Percentiles rank a stretch among this genome's conserved stretches.
Evolutionary conservation across 345 rosid genomes (phyloP).

Genomic region (Euphorbia lathyris): DNA sequence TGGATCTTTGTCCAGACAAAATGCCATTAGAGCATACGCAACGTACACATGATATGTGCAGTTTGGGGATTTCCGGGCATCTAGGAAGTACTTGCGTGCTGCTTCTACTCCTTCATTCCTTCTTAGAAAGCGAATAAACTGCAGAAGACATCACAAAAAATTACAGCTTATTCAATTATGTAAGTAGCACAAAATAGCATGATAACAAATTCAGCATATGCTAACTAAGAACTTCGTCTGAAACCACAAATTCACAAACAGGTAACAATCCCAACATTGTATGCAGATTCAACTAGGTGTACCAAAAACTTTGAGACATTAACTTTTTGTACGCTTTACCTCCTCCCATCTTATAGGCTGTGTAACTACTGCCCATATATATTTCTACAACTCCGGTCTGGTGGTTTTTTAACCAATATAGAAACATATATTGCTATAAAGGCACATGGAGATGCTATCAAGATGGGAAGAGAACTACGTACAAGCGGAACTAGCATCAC

Average conservation of each 20-base stretch:
- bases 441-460: not conserved
- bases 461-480: not conserved
- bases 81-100: conserved; percentile 92
- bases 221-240: not conserved
- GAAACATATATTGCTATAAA: not conserved
- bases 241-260: not conserved
- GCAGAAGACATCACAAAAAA: conserved; percentile 19
- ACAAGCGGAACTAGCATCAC: not conserved
- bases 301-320: not conserved
- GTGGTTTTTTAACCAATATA: not conserved
- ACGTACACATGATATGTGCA: conserved; percentile 89
- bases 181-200: conserved; percentile 20
- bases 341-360: not conserved
- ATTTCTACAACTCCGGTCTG: not conserved
- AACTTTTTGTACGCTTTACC: not conserved
- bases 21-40: conserved; percentile 86
- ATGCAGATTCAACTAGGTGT: not conserved
- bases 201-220: not conserved
- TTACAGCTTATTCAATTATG: not conserved
- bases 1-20: conserved; percentile 89
- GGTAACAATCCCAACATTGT: not conserved
- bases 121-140: conserved; percentile 87
- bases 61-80: conserved; percentile 75
- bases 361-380: not conserved
- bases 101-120: conserved; percentile 94